phyloP scores from a whole-genome alignment of 2,329 filamentous ascomycete genomes.

The Sclerotinia borealis region DNA sequence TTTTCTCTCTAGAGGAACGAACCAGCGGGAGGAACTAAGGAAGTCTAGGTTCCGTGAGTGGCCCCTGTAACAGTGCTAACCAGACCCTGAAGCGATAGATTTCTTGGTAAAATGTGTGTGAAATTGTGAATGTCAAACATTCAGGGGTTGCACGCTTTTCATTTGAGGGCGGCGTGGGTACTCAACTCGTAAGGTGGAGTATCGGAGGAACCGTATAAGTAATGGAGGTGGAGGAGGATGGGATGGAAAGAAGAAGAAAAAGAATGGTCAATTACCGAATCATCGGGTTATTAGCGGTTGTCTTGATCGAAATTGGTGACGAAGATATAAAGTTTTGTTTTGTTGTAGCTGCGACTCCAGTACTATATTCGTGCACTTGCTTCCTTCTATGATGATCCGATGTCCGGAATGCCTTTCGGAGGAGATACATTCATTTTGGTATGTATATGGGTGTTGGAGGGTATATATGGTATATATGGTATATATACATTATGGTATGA shows the following conservation, averaged over 20 bases:
- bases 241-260: background rate
- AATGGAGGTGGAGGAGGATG: background rate
- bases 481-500: no score
- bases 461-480: no score
- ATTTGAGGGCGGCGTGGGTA: conserved; percentile 4
- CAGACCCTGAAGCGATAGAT: background rate
- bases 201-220: background rate
- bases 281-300: background rate
- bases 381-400: background rate
- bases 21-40: background rate
- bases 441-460: no score
- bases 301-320: background rate
- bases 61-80: background rate
- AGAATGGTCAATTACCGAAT: background rate
- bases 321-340: background rate
- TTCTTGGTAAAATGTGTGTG: background rate
- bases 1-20: background rate
- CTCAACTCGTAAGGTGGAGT: background rate
- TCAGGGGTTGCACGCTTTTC: conserved; percentile 2
- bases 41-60: background rate
- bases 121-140: conserved; percentile 3
- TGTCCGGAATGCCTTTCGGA: background rate
- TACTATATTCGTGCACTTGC: background rate
- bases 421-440: background rate
- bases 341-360: background rate